Evolutionary conservation across 129 eudicot species (phyloP), one percentile per base, ranked within the genome.

Genomic region (Solidago caesia): DNA sequence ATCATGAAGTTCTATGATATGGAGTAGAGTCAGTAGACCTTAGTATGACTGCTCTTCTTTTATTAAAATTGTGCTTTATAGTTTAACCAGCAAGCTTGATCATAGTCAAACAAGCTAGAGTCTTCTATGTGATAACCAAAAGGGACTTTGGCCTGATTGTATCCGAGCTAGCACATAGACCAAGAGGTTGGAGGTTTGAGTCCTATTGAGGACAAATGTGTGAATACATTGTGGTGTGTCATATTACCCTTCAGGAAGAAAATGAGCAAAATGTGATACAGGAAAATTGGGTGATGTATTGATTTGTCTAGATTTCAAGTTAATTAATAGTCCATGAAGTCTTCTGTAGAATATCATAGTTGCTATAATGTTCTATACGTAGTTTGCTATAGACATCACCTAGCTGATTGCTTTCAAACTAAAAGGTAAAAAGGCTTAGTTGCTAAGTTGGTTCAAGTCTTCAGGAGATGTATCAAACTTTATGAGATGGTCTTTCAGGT

Each of bases 101-200:
- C 66, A 25, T 61, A 13, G 8, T 27, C 27, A 13, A 61, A 61
- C 43, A 61, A 61, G 66, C 66, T 61, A 61, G 67, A 61, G 67
- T 63, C 67, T 63, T 8, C 46, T 16, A 11, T 41, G 39, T 33
- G 39, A 33, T 33, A 33, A 33, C 39, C 39, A 33, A 33, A 21
- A 33, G 39, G 39, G 39, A 33, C 39, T 33, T 33, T 33, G 39
- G 39, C 39, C 39, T 33, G 2, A 33, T 33, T 3, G 39, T 33
- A 33, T 33, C 39, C 39, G 3, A 33, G 39, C 3, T 33, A 3
- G 39, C 39, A 33, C 39, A 33, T 33, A 33, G 39, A 33, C 39
- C 39, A 33, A 33, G 39, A 33, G 39, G 39, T 33, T 33, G 39
- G 39, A 33, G 39, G 39, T 33, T 33, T 33, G 39, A 33, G 39